phyloP scores from a whole-genome alignment of 78 protist species.

The Dictyostelium firmibasis region DNA sequence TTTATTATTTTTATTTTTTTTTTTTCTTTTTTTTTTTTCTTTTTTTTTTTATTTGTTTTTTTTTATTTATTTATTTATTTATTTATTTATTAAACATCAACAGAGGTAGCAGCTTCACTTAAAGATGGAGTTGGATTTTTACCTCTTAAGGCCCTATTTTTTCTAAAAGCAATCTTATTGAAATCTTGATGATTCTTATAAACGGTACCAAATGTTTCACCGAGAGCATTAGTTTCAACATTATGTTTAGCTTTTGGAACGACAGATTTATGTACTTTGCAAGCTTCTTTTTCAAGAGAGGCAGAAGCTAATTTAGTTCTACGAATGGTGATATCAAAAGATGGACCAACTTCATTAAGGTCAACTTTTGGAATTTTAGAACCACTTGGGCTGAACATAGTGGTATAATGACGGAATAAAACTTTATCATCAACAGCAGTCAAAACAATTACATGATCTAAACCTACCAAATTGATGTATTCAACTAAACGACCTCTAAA shows the following conservation, averaged over 20 bases:
- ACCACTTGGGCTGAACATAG: slow-evolving; percentile 82
- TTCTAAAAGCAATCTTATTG: slow-evolving; percentile 15
- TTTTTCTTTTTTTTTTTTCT: not conserved
- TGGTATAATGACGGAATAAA: slow-evolving; percentile 78
- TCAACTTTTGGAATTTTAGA: slow-evolving; percentile 86
- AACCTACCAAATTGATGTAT: slow-evolving; percentile 80
- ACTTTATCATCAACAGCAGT: slow-evolving; percentile 50
- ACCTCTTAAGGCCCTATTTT: not conserved
- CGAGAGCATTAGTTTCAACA: not conserved
- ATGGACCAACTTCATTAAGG: slow-evolving; percentile 88
- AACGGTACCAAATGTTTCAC: slow-evolving; percentile 1
- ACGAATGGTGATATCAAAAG: slow-evolving; percentile 73
- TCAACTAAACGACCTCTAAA: slow-evolving; percentile 88
- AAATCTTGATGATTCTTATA: not conserved
- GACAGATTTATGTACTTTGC: slow-evolving; percentile 4
- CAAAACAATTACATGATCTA: slow-evolving; percentile 88
- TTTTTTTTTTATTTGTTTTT: not conserved
- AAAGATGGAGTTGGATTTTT: not conserved
- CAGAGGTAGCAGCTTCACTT: not conserved
- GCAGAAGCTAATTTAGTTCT: slow-evolving; percentile 67
- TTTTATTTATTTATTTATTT: not conserved
- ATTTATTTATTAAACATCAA: slow-evolving; percentile 7
- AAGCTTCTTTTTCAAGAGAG: slow-evolving; percentile 42
- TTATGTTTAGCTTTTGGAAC: slow-evolving; percentile 9
- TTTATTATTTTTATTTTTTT: not conserved